Evolutionary conservation across 2,329 filamentous ascomycete species (phyloP), one percentile per base, ranked within the genome.

Genomic region (Claviceps spartinae): DNA sequence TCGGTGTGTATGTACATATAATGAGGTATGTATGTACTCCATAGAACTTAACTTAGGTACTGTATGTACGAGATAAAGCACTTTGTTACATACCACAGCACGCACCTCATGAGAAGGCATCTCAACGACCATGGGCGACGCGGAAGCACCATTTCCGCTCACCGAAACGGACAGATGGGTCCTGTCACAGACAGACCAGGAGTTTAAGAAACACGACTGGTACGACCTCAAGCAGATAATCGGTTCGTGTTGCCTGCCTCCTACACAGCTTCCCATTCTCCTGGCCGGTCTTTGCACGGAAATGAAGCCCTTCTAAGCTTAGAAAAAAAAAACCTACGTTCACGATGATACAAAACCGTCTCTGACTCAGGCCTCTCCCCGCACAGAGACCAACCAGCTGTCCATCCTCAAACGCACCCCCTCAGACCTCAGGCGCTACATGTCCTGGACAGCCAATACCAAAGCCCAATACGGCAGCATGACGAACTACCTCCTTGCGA

Each of bases 321-420:
- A 9, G 3, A 34, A 22, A 26, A 20, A 26, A 14, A 16, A 30
- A 7, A 4, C 30, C 30, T 11, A 11, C 30, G 3, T 34, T 3
- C 30, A 7, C n/a, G 18, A 24, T 22, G 41, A 24, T 5, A 13
- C 41, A 22, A 34, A 11, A 5, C 2, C 9, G 9, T 24, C 41
- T 43, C 41, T 43, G 41, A 43, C 41, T 45, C 42, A 45, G 34
- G 34, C 18, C n/a, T 6, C 18, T 18, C 20, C 22, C 13, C 47
- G 22, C 34, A 20, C 42, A 79, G 72, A 67, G 49, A 68, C 64
- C 50, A 83, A 83, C 61, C 69, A 83, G 38, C 82, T 96, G 54
- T 79, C 85, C 56, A 74, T 78, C 24, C 83, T 96, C 59, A 87
- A 88, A 63, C 79, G 91, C 40, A 81, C 83, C 53, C 89, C 91